phyloP scores from a whole-genome alignment of 202 grass and related monocot species.

The Schoenoplectus tabernaemontani region DNA sequence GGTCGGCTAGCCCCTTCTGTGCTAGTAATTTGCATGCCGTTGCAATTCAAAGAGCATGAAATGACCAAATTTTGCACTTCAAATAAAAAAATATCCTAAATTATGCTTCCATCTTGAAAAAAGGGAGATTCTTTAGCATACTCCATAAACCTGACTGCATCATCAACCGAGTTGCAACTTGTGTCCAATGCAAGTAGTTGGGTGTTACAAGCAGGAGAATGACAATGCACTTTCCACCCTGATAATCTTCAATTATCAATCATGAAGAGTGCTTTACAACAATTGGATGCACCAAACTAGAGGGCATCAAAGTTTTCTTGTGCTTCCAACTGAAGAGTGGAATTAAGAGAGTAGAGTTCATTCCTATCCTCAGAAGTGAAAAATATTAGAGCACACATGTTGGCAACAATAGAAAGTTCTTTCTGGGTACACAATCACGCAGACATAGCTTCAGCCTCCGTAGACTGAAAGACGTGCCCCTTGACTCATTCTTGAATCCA shows the following conservation, averaged over 20 bases:
- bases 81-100: background rate
- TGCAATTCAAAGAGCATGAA: background rate
- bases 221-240: background rate
- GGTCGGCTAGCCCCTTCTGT: background rate
- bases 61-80: background rate
- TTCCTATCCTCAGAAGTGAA: background rate
- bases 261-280: background rate
- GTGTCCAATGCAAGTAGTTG: background rate
- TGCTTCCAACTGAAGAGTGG: background rate
- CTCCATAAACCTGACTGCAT: background rate
- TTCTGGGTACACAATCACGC: background rate
- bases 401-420: background rate
- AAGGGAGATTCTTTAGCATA: background rate
- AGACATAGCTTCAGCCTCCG: background rate
- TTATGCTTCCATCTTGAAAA: background rate
- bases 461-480: no score
- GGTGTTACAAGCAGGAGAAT: background rate
- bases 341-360: background rate
- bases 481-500: background rate
- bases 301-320: background rate
- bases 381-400: background rate
- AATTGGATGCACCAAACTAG: background rate
- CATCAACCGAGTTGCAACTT: background rate
- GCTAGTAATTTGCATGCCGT: background rate
- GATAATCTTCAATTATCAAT: background rate